Evolutionary conservation across 495 filamentous ascomycete species (phyloP).

Genomic region (Amniculicola lignicola): DNA sequence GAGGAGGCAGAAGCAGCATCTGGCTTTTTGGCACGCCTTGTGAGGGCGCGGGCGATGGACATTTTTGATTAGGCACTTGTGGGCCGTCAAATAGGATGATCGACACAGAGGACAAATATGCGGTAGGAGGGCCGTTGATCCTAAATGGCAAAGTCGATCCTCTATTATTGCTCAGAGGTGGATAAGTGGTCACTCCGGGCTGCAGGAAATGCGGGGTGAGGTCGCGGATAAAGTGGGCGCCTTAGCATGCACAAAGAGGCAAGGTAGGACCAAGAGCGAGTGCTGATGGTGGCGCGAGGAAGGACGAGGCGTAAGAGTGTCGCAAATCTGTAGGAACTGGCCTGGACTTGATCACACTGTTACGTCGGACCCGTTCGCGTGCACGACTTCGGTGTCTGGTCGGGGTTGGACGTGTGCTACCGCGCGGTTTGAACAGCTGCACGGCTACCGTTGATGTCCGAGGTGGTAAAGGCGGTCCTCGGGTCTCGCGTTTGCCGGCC

Average conservation of each 20-base stretch:
- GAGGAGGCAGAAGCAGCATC: slow-evolving; percentile 18
- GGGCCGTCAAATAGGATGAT: too few species aligned
- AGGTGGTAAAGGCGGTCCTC: neutral
- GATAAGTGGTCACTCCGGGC: slow-evolving; percentile 6
- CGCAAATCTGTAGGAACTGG: slow-evolving; percentile 9
- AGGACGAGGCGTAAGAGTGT: slow-evolving; percentile 1
- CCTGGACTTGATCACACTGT: slow-evolving; percentile 12
- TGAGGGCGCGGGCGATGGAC: slow-evolving; percentile 31
- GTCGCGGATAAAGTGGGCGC: slow-evolving; percentile 32
- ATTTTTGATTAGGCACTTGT: slow-evolving; percentile 48
- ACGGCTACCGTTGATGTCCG: neutral
- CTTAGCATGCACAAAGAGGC: neutral
- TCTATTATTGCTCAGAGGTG: too few species aligned
- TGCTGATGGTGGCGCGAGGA: neutral
- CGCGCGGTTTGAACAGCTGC: neutral
- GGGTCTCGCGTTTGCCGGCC: neutral
- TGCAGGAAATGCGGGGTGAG: slow-evolving; percentile 24
- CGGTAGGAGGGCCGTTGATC: slow-evolving; percentile 32
- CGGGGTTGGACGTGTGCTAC: slow-evolving; percentile 17
- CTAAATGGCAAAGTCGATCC: slow-evolving; percentile 2
- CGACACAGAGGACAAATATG: slow-evolving; percentile 13
- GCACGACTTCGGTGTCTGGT: slow-evolving; percentile 13
- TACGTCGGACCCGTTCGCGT: slow-evolving; percentile 13
- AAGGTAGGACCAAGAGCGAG: neutral
- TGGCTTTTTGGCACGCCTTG: slow-evolving; percentile 29